These are phyloP conservation scores for Biscogniauxia mediterranea DNA, from an alignment of 2,329 filamentous ascomycete genomes.

Conservation along the genomic window DNA sequence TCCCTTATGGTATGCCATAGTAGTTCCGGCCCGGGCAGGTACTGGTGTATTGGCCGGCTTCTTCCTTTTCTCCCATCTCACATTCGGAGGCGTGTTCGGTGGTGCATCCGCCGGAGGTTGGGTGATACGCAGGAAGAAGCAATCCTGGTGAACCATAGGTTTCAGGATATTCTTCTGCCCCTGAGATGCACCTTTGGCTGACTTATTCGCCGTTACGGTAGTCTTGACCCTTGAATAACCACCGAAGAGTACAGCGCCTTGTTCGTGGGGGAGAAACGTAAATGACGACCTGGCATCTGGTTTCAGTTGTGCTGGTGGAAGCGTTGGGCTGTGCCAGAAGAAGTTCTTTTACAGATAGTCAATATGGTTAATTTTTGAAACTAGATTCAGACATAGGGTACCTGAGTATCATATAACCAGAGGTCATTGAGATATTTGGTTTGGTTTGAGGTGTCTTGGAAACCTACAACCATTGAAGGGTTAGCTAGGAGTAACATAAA, in stretches of 20 bases:
- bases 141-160: constrained; percentile 90
- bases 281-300: constrained; percentile 91
- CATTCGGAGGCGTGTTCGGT: constrained; percentile 62
- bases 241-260: constrained; percentile 85
- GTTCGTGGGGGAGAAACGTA: constrained; percentile 85
- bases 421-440: constrained; percentile 92
- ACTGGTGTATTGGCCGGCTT: constrained; percentile 85
- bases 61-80: constrained; percentile 93
- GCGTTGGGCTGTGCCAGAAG: constrained; percentile 73
- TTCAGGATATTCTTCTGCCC: constrained; percentile 72
- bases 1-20: constrained; percentile 92
- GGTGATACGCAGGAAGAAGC: constrained; percentile 83
- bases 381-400: constrained; percentile 6
- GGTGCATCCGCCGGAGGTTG: constrained; percentile 68
- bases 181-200: constrained; percentile 59
- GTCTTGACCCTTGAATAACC: constrained; percentile 91
- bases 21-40: constrained; percentile 80
- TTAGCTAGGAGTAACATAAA: constrained; percentile 11
- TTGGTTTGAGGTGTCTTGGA: constrained; percentile 93
- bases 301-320: constrained; percentile 78
- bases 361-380: constrained; percentile 7
- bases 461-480: constrained; percentile 46
- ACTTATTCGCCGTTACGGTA: constrained; percentile 58
- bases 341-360: constrained; percentile 57
- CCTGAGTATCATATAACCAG: constrained; percentile 86